Evolutionary conservation across 2,329 filamentous ascomycete genomes (phyloP).

Genomic region (Hypomyces rosellus): DNA sequence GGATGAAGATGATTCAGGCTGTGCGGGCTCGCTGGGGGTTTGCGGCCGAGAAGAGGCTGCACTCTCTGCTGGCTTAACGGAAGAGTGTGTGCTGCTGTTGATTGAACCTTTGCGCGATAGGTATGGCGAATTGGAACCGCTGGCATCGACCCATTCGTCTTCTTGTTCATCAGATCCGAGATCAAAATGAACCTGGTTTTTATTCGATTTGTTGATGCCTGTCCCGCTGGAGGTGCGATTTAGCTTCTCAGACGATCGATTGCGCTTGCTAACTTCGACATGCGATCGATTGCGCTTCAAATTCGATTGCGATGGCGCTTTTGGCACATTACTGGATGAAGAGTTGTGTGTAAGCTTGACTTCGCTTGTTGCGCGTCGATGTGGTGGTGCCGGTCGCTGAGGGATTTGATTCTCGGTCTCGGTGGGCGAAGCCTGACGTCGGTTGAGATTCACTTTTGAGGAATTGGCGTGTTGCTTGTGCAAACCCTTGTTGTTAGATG

Average conservation of each 20-base stretch:
- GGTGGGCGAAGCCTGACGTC: constrained; percentile 37
- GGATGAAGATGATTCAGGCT: constrained; percentile 20
- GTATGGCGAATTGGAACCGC: constrained; percentile 55
- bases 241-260: constrained; percentile 45
- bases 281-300: constrained; percentile 57
- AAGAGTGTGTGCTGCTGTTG: constrained; percentile 44
- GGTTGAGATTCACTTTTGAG: constrained; percentile 34
- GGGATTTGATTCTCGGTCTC: constrained; percentile 23
- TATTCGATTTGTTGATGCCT: constrained; percentile 35
- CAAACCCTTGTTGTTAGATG: constrained; percentile 48
- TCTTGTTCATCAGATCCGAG: constrained; percentile 45
- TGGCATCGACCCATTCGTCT: constrained; percentile 63
- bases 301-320: constrained; percentile 48
- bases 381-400: constrained; percentile 21
- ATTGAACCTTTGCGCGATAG: constrained; percentile 41
- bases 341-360: constrained; percentile 41
- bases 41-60: constrained; percentile 30
- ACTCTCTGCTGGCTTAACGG: constrained; percentile 32
- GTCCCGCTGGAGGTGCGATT: constrained; percentile 49
- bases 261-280: constrained; percentile 47
- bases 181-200: constrained; percentile 56
- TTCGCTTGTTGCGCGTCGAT: constrained; percentile 47
- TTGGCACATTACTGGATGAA: constrained; percentile 41
- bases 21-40: constrained; percentile 26
- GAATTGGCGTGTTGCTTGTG: constrained; percentile 33